Base-by-base conservation (phyloP, 768 basidiomycete species). In the Tricholoma bakamatsutake region DNA sequence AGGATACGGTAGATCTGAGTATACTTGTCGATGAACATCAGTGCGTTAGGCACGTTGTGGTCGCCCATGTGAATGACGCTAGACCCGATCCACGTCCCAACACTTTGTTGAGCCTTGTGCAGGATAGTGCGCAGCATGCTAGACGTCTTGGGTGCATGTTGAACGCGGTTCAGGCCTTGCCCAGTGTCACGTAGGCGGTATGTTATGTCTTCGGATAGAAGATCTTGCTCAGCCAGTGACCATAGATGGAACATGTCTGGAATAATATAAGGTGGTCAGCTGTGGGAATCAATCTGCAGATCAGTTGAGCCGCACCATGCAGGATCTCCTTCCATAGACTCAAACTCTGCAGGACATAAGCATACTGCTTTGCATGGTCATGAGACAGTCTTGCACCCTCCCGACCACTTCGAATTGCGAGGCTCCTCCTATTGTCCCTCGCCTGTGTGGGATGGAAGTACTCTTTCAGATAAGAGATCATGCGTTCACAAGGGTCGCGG, bases 1-100 rank as follows among this genome's bases (percentile, higher is more conserved):
- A 93, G 82, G 65, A 93, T 93, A 61, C 91, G 87, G 71, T 93
- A 93, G 48, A 93, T 88, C 66, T 93, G 91, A 11, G 90, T 90
- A 71, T 93, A 93, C 67, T 93, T 93, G 79, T 93, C 89, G 62
- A 93, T 91, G 78, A 93, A 93, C 72, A 93, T 82, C 49, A 93
- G 76, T 3, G 91, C 88, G 62, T 89, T 90, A 4, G 88, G 88
- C 18, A 90, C 88, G 63, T 89, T 84, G 67, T 85, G 91, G 64
- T 93, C 91, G 50, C 90, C 90, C 90, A 91, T 90, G 69, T 93
- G 90, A 59, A 91, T 90, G 60, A 90, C 90, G 53, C 87, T 88
- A 10, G 85, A 91, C 40, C 91, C 91, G 54, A 92, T 81, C 91
- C 91, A 93, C 35, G 78, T 79, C 0, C 90, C 91, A 12, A 93